These are phyloP conservation scores for Aspergillus wentii DNA, from an alignment of 495 filamentous ascomycete genomes.

Conservation along the genomic window DNA sequence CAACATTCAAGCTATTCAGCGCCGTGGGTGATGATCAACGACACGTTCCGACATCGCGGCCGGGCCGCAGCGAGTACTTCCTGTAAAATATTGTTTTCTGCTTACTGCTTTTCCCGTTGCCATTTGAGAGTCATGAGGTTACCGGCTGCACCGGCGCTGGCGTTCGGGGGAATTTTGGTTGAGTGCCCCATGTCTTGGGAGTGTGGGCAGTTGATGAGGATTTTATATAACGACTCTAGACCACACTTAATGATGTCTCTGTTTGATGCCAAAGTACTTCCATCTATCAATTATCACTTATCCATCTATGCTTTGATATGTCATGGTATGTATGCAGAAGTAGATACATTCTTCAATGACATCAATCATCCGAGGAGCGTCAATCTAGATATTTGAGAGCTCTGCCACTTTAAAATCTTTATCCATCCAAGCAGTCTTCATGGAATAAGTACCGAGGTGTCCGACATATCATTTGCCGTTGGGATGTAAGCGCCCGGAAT, in stretches of 20 bases:
- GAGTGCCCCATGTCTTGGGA: conserved; percentile 9
- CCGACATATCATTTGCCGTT: too few relatives aligned
- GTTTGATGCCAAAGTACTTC: conserved; percentile 7
- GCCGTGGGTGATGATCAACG: conserved; percentile 90
- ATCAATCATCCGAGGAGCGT: too few relatives aligned
- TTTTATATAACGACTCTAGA: conserved; percentile 37
- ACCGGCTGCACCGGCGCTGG: conserved; percentile 33
- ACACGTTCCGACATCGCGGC: conserved; percentile 75
- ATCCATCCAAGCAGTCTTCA: too few relatives aligned
- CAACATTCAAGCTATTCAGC: conserved; percentile 89
- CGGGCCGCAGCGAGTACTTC: conserved; percentile 90
- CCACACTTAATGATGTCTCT: conserved; percentile 23
- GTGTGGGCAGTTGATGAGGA: conserved; percentile 17
- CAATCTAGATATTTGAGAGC: too few relatives aligned
- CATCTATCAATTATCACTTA: too few relatives aligned
- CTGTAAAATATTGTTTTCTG: conserved; percentile 52
- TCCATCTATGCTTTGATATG: too few relatives aligned
- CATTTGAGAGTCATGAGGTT: conserved; percentile 3
- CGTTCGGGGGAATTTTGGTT: conserved; percentile 24
- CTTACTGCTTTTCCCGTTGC: conserved; percentile 7
- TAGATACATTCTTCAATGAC: too few relatives aligned
- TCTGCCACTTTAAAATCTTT: too few relatives aligned
- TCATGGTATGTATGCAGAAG: too few relatives aligned
- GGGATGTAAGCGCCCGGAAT: too few relatives aligned
- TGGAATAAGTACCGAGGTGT: too few relatives aligned